A percentile compares a stretch with the other conserved stretches of the same genome.
phyloP scores from a whole-genome alignment of 2,329 filamentous ascomycete genomes.

The Alternaria sp. region DNA sequence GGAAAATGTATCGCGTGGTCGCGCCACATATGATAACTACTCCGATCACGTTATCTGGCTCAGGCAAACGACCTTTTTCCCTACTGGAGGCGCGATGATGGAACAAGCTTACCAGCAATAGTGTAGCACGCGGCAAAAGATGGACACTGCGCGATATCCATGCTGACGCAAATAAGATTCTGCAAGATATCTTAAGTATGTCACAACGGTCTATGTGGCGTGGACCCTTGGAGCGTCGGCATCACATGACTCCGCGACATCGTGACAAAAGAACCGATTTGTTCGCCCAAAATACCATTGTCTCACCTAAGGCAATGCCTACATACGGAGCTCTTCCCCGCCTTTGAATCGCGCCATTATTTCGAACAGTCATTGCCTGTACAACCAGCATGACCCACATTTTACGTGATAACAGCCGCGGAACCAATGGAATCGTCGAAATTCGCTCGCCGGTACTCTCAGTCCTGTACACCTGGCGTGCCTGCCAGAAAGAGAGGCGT shows the following conservation, averaged over 20 bases:
- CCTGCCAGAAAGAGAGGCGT: not conserved
- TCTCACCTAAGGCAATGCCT: not conserved
- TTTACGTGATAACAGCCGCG: not conserved
- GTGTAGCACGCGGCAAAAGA: not conserved
- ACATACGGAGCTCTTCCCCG: not conserved
- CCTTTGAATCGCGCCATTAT: not conserved
- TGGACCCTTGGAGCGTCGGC: not conserved
- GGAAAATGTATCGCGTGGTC: not conserved
- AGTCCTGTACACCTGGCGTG: not conserved
- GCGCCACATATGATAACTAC: not conserved
- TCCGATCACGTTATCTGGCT: not conserved
- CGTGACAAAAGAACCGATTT: not conserved
- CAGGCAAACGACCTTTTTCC: not conserved
- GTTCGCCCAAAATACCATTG: not conserved
- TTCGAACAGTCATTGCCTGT: not conserved
- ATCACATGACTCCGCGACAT: constrained; percentile 6
- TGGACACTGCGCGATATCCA: not conserved
- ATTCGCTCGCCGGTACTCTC: not conserved
- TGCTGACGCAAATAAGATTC: not conserved
- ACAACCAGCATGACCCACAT: not conserved
- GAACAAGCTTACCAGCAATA: not conserved
- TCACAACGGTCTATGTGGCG: not conserved
- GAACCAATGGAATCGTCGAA: not conserved
- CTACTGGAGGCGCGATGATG: not conserved
- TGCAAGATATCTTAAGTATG: not conserved